Evolutionary conservation across 139 green algal genomes (phyloP).

Genomic region (Chlorella vulgaris): DNA sequence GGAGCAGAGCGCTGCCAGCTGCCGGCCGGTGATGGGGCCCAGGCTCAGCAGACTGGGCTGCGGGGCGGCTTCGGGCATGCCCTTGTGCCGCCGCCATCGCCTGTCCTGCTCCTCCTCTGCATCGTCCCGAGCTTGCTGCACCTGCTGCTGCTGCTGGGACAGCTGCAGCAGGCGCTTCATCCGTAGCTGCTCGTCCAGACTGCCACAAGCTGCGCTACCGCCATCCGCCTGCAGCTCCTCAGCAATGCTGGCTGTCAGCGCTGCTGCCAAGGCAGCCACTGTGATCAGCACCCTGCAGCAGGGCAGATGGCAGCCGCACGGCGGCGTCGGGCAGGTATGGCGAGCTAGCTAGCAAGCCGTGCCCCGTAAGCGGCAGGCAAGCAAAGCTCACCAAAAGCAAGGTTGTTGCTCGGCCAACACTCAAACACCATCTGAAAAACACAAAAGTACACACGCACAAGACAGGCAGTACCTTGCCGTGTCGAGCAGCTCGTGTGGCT

Average conservation of each 20-base stretch:
- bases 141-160: background rate
- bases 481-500: background rate
- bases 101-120: background rate
- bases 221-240: background rate
- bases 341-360: background rate
- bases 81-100: background rate
- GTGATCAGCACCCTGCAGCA: constrained; percentile 18
- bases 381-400: background rate
- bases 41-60: constrained; percentile 11
- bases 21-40: constrained; percentile 13
- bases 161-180: background rate
- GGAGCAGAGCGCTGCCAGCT: background rate
- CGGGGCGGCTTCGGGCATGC: background rate
- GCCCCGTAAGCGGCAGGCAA: background rate
- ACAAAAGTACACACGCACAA: too few species aligned
- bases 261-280: background rate
- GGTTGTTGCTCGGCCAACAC: background rate
- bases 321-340: too few species aligned
- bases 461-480: too few species aligned
- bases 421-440: background rate
- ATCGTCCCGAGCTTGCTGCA: background rate
- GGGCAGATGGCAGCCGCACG: background rate
- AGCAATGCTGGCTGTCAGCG: background rate
- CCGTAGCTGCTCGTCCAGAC: background rate
- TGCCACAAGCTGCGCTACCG: background rate